phyloP scores from a whole-genome alignment of 495 filamentous ascomycete genomes.

The Coniosporium apollinis region DNA sequence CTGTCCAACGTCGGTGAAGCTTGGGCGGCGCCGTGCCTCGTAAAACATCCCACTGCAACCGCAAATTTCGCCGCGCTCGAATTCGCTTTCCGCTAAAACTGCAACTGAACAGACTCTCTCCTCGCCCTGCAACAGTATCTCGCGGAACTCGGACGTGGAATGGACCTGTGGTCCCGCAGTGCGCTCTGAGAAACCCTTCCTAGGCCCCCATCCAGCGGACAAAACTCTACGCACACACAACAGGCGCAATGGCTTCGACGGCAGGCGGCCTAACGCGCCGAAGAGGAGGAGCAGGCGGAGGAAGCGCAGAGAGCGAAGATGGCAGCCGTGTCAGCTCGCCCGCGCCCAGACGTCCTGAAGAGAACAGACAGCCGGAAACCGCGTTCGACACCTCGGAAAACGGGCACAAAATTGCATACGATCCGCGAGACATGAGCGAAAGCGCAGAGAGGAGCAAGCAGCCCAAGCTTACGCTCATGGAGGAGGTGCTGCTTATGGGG shows the following conservation, averaged over 20 bases:
- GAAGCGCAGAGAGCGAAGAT: conserved; percentile 39
- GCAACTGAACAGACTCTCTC: no score
- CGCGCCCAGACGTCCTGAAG: conserved; percentile 40
- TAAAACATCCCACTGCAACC: no score
- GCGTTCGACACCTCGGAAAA: conserved; percentile 87
- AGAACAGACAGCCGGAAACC: conserved; percentile 61
- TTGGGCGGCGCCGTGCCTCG: no score
- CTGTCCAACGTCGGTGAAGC: no score
- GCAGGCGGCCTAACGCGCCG: conserved; percentile 53
- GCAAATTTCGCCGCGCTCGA: no score
- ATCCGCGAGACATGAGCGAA: conserved; percentile 93
- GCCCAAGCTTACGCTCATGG: conserved; percentile 95
- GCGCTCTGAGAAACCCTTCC: no score
- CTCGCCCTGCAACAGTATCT: no score
- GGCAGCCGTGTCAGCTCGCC: conserved; percentile 53
- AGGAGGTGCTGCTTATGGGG: conserved; percentile 86
- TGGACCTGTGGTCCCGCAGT: no score
- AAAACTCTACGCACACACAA: no score
- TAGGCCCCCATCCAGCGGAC: no score
- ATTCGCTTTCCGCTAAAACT: no score
- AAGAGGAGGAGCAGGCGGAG: conserved; percentile 50
- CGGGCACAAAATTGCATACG: conserved; percentile 96
- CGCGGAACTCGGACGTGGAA: no score
- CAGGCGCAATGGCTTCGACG: conserved; percentile 11
- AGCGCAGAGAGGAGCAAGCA: conserved; percentile 92